Evolutionary conservation across 768 basidiomycete genomes (phyloP).

Genomic region (Lentinula sp.): DNA sequence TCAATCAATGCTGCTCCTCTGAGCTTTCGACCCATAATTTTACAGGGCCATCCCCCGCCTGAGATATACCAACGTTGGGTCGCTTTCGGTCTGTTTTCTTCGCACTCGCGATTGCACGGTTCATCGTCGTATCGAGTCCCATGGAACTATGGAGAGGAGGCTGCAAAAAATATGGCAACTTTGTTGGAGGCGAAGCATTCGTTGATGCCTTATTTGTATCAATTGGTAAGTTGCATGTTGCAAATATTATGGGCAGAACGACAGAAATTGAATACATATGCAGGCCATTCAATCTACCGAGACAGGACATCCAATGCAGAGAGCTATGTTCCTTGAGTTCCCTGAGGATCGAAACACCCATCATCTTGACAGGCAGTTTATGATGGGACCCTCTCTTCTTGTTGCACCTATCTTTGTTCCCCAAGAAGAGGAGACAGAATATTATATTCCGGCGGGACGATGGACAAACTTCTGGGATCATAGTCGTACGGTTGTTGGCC

Average conservation of each 20-base stretch:
- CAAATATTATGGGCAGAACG: not conserved
- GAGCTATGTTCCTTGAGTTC: constrained; percentile 67
- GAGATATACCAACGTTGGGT: constrained; percentile 75
- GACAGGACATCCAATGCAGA: constrained; percentile 51
- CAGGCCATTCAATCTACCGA: constrained; percentile 47
- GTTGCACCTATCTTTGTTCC: constrained; percentile 60
- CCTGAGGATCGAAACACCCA: constrained; percentile 53
- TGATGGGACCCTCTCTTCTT: constrained; percentile 46
- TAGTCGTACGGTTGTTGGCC: constrained; percentile 47
- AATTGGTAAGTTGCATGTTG: constrained; percentile 31
- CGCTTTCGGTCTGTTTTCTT: constrained; percentile 71
- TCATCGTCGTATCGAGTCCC: constrained; percentile 72
- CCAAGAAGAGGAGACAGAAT: constrained; percentile 46
- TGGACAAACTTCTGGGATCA: constrained; percentile 61
- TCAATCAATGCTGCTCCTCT: not conserved
- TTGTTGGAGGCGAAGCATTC: constrained; percentile 61
- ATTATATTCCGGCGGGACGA: constrained; percentile 53
- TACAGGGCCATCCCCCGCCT: constrained; percentile 56
- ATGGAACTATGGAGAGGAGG: constrained; percentile 71
- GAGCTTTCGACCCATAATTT: not conserved
- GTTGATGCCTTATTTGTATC: constrained; percentile 70
- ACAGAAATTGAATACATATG: not conserved
- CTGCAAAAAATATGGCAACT: constrained; percentile 55
- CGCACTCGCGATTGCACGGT: constrained; percentile 70
- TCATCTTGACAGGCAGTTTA: constrained; percentile 44